Evolutionary conservation across 257 asterid species (phyloP), one percentile per base, ranked within the genome.

Genomic region (Scutellaria minor): DNA sequence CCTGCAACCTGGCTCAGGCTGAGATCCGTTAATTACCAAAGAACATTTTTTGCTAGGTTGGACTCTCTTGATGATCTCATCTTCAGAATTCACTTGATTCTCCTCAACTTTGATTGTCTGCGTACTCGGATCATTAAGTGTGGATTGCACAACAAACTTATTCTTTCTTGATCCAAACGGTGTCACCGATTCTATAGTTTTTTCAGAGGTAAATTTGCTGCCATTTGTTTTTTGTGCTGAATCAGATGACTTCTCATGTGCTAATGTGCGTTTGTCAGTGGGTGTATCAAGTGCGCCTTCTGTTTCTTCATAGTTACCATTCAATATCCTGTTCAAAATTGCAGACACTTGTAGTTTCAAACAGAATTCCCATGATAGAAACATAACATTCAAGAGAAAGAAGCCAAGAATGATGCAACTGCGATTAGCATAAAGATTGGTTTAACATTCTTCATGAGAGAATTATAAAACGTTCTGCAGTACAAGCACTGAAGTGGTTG

Each of bases 151-250:
- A 27, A 85, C 90, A 79, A 90, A 95, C 83, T 88, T 95, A 82
- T 59, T 82, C 85, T 79, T 92, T 85, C 99, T 86, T 73, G 89
- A 78, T 72, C 96, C 95, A 78, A 95, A 95, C 50, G 99, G 97
- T 47, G 98, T 92, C 75, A 88, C 86, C 57, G 95, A 80, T 62
- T 86, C 96, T 73, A 87, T 70, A 68, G 78, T 72, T 72, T 84
- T 88, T 65, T 72, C 85, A 61, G 81, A 79, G 55, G 87, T 81
- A 81, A 75, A 82, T 74, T 74, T 81, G 83, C 89, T 82, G 60
- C 91, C 91, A 51, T 66, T 81, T 61, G 89, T 61, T 82, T 76
- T 88, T 60, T 64, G 83, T 69, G 79, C 80, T 45, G 96, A 92
- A 77, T 78, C 88, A 58, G 71, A 77, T 74, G 77, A 68, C 67